Percentiles rank a stretch among this genome's conserved stretches.
These are phyloP conservation scores for Articulospora tetracladia DNA, from an alignment of 495 filamentous ascomycete genomes.

Conservation along the genomic window DNA sequence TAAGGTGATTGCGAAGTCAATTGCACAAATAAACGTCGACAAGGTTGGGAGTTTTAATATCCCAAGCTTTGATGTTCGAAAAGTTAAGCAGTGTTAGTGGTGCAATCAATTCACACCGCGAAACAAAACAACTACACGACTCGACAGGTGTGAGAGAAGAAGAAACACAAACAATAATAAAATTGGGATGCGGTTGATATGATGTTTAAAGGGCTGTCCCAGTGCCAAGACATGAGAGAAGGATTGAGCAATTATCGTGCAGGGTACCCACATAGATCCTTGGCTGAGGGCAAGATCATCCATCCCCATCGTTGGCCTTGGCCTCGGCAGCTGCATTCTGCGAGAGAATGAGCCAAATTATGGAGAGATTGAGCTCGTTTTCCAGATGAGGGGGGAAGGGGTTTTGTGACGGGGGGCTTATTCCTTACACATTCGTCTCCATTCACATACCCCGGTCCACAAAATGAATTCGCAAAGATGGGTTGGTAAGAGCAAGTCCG, in stretches of 20 bases:
- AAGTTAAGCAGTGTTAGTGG: no score
- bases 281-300: background rate
- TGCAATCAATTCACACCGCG: background rate
- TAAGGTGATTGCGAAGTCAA: no score
- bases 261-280: background rate
- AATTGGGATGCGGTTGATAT: background rate
- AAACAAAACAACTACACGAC: background rate
- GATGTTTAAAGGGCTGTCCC: background rate
- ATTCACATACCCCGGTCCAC: background rate
- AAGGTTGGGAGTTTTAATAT: no score
- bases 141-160: background rate
- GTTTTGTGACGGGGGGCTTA: no score
- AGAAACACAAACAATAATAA: background rate
- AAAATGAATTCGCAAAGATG: background rate
- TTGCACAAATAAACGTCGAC: no score
- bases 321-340: background rate
- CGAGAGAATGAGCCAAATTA: no score
- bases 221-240: background rate
- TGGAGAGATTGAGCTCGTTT: no score
- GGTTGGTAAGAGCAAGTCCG: background rate
- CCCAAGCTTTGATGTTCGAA: no score
- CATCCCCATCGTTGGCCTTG: no score
- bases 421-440: no score
- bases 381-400: no score
- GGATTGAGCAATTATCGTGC: background rate